Evolutionary conservation across 2,329 filamentous ascomycete species (phyloP), one percentile per base, ranked within the genome.

Genomic region (Didymella glomerata): DNA sequence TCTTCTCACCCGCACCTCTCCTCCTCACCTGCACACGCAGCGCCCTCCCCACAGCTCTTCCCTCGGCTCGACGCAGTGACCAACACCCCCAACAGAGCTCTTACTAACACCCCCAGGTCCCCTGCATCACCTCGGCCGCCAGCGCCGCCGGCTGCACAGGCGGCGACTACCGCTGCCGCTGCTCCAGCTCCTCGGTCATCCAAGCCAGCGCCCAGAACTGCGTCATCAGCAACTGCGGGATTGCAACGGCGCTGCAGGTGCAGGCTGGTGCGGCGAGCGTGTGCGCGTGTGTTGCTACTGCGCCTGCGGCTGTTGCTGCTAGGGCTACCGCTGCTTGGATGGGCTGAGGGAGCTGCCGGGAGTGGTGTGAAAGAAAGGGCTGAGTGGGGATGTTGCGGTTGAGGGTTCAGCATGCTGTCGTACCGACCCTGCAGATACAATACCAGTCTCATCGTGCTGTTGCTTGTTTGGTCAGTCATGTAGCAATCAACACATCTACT

Each of bases 81-180:
- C n/a, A n/a, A n/a, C n/a, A n/a, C n/a, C n/a, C n/a, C n/a, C n/a
- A n/a, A n/a, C n/a, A n/a, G n/a, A n/a, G n/a, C n/a, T n/a, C n/a
- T n/a, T n/a, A n/a, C 34, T 40, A 20, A n/a, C n/a, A 18, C 10
- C 13, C 4, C 10, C 20, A 50, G 63, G 52, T 57, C 13, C 57
- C 57, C 3, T 66, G 61, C 32, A 62, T 66, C 11, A 30, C 36
- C 1, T 61, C 61, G 16, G 63, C 61, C 9, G 63, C 60, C 20
- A 54, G 49, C 18, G 58, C 40, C 7, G 55, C 34, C 1, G 63
- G 63, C 32, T 66, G 63, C 42, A 34, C 20, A 10, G 28, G 3
- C n/a, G 40, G 22, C 22, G 55, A 64, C 50, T 66, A 63, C 38
- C 25, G 52, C 47, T 66, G 63, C 50, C 63, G 57, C 48, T 66